A percentile compares a stretch with the other conserved stretches of the same genome.
Evolutionary conservation across 1,284 basidiomycete species (phyloP).

Genomic region (Testicularia cyperi): DNA sequence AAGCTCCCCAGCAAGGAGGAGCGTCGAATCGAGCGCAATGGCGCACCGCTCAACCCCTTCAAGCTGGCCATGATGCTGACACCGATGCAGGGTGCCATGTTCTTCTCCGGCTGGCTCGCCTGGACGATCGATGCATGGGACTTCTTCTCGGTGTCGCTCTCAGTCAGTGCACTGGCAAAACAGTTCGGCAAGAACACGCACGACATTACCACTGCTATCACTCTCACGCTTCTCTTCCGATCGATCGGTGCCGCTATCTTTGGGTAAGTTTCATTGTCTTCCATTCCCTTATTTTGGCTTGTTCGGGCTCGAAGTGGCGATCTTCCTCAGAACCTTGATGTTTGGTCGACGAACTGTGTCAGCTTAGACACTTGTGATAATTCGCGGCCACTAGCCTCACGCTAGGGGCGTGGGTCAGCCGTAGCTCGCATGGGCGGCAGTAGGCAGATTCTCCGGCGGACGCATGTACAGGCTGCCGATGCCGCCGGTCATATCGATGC

Average conservation of each 20-base stretch:
- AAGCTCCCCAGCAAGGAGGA: conserved; percentile 52
- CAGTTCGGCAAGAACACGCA: conserved; percentile 18
- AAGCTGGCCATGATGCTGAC: conserved; percentile 49
- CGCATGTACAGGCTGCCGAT: too few relatives aligned
- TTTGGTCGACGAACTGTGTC: too few relatives aligned
- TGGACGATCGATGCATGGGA: conserved; percentile 57
- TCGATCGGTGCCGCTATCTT: conserved; percentile 83
- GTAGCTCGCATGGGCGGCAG: too few relatives aligned
- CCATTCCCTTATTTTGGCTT: neutral
- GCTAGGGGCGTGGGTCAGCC: too few relatives aligned
- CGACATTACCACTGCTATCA: conserved; percentile 69
- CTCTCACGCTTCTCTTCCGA: conserved; percentile 86
- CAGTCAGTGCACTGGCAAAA: conserved; percentile 23
- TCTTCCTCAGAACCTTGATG: too few relatives aligned
- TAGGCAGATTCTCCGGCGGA: too few relatives aligned
- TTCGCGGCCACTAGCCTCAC: too few relatives aligned
- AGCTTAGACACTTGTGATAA: too few relatives aligned
- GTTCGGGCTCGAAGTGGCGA: too few relatives aligned
- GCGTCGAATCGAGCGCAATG: conserved; percentile 40
- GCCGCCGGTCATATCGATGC: too few relatives aligned
- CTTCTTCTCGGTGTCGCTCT: conserved; percentile 56
- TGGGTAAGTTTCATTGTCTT: conserved; percentile 40
- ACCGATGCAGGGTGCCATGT: conserved; percentile 40
- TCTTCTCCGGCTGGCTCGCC: conserved; percentile 52
- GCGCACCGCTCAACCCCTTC: conserved; percentile 52